These are phyloP conservation scores for Eucommia ulmoides DNA, from an alignment of 257 asterid species.

Conservation along the genomic window DNA sequence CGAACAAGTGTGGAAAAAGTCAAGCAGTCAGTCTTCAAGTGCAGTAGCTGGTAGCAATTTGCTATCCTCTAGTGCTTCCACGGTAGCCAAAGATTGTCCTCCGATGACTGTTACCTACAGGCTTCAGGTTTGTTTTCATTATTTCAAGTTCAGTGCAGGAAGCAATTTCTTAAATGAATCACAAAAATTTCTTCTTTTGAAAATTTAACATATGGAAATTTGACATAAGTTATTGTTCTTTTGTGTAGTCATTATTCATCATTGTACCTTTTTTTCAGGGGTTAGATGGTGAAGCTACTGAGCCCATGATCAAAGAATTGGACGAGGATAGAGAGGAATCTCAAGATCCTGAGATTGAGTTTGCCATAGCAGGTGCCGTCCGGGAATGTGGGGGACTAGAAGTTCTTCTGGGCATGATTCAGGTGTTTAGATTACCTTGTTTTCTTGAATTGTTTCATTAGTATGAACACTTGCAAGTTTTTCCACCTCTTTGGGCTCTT, in stretches of 20 bases:
- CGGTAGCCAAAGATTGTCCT: slow-evolving; percentile 76
- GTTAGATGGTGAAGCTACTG: slow-evolving; percentile 99
- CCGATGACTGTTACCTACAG: slow-evolving; percentile 98
- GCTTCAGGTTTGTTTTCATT: slow-evolving; percentile 76
- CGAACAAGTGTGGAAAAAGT: slow-evolving; percentile 96
- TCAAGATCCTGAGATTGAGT: slow-evolving; percentile 99
- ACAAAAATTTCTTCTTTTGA: too few species aligned
- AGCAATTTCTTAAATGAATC: too few species aligned
- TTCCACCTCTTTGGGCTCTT: too few species aligned
- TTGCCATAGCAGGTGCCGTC: slow-evolving; percentile 92
- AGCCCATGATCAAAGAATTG: slow-evolving; percentile 98
- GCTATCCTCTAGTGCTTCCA: slow-evolving; percentile 45
- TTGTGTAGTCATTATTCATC: too few species aligned
- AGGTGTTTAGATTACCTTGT: slow-evolving; percentile 48
- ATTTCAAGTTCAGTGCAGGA: not conserved
- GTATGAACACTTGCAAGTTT: too few species aligned
- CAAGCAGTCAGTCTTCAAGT: slow-evolving; percentile 62
- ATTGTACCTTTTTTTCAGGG: slow-evolving; percentile 79
- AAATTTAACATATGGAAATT: too few species aligned
- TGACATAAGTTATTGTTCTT: too few species aligned
- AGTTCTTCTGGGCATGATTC: slow-evolving; percentile 81
- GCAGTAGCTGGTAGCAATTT: slow-evolving; percentile 59
- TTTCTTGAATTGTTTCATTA: too few species aligned
- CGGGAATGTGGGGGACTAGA: slow-evolving; percentile 94
- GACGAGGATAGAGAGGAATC: slow-evolving; percentile 99